phyloP scores from a whole-genome alignment of 2,329 filamentous ascomycete genomes.

The Trichophyton verrucosum region DNA sequence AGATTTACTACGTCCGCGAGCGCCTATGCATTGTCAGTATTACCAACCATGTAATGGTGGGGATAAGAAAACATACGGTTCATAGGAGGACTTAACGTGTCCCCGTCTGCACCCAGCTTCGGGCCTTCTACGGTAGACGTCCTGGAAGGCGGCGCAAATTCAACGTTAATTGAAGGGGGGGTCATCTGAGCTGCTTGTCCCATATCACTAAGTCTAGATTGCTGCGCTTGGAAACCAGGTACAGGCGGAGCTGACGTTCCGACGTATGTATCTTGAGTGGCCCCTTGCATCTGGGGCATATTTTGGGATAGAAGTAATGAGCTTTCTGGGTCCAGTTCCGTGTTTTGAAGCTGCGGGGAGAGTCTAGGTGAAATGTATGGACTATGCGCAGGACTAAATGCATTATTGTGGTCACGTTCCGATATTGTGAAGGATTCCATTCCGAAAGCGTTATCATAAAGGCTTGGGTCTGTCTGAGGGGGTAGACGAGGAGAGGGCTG shows the following conservation, averaged over 20 bases:
- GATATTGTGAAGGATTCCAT: constrained; percentile 72
- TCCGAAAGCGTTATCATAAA: constrained; percentile 66
- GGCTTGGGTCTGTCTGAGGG: constrained; percentile 54
- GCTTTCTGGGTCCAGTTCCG: constrained; percentile 41
- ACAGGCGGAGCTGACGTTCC: constrained; percentile 30
- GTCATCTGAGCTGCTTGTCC: constrained; percentile 63
- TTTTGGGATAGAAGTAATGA: constrained; percentile 37
- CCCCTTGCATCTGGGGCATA: constrained; percentile 17
- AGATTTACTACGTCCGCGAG: constrained; percentile 48
- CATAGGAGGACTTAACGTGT: constrained; percentile 70
- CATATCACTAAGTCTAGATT: constrained; percentile 45
- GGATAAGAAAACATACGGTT: constrained; percentile 32
- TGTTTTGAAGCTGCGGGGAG: constrained; percentile 55
- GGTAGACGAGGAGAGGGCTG: constrained; percentile 59
- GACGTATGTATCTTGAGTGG: constrained; percentile 39
- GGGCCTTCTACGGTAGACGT: constrained; percentile 54
- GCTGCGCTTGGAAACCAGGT: constrained; percentile 35
- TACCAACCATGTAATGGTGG: constrained; percentile 8
- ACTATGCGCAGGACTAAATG: constrained; percentile 53
- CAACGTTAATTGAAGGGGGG: constrained; percentile 89
- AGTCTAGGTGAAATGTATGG: constrained; percentile 57
- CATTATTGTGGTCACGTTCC: constrained; percentile 43
- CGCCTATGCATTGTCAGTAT: constrained; percentile 24
- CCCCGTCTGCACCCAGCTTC: constrained; percentile 54
- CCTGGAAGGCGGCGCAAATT: constrained; percentile 66